These are phyloP conservation scores for Boletus mariae DNA, from an alignment of 1,284 basidiomycete species.

Conservation along the genomic window DNA sequence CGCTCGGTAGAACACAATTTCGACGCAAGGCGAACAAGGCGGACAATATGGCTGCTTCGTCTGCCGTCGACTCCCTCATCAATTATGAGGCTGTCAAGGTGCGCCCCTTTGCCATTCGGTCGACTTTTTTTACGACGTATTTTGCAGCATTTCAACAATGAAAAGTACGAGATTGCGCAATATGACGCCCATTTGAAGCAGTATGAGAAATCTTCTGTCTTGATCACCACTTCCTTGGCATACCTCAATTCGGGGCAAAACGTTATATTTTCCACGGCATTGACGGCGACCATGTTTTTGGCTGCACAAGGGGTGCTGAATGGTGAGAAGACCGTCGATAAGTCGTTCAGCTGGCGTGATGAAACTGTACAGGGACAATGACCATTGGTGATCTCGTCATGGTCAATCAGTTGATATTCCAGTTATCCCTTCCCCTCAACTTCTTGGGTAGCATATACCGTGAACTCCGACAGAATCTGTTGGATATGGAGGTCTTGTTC, in stretches of 20 bases:
- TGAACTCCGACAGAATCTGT: conserved; percentile 89
- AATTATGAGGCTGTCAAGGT: conserved; percentile 99
- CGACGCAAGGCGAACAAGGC: conserved; percentile 94
- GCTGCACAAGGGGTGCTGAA: conserved; percentile 93
- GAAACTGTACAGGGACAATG: conserved; percentile 74
- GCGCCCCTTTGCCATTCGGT: neutral
- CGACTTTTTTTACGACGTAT: neutral
- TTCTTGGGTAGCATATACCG: conserved; percentile 97
- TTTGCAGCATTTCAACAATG: conserved; percentile 93
- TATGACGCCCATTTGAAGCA: conserved; percentile 87
- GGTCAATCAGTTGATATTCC: conserved; percentile 99
- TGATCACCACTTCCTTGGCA: conserved; percentile 93
- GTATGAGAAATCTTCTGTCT: conserved; percentile 91
- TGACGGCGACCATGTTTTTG: conserved; percentile 95
- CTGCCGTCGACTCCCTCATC: conserved; percentile 92
- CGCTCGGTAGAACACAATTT: conserved; percentile 75
- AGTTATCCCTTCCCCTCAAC: conserved; percentile 92
- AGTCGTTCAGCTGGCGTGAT: neutral
- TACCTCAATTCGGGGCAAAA: conserved; percentile 96
- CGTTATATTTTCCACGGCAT: conserved; percentile 88
- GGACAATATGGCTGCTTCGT: conserved; percentile 93
- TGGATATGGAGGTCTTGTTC: conserved; percentile 97
- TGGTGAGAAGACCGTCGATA: conserved; percentile 43
- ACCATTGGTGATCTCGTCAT: conserved; percentile 97
- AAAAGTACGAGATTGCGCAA: conserved; percentile 84